Percentiles rank a stretch among this genome's conserved stretches.
These are phyloP conservation scores for Neurospora cerealis DNA, from an alignment of 495 filamentous ascomycete species.

Conservation along the genomic window DNA sequence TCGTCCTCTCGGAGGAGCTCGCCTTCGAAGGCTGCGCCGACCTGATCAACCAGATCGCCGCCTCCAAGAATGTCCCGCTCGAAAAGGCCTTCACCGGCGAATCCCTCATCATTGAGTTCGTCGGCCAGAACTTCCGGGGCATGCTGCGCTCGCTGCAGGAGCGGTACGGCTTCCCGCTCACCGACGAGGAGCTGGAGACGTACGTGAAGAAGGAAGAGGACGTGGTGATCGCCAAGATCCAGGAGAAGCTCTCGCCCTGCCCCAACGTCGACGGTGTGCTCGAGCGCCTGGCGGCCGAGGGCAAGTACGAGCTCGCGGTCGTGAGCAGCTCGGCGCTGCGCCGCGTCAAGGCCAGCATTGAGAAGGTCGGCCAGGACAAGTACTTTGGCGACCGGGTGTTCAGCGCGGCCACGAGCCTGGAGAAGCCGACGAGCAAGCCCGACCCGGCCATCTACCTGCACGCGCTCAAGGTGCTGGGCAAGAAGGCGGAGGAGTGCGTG, in stretches of 20 bases:
- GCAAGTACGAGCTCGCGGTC: slow-evolving; percentile 70
- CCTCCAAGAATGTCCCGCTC: slow-evolving; percentile 46
- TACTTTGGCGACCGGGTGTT: slow-evolving; percentile 76
- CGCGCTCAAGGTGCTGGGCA: slow-evolving; percentile 65
- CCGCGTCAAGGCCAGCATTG: slow-evolving; percentile 67
- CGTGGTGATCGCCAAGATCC: slow-evolving; percentile 74
- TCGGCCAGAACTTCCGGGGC: slow-evolving; percentile 93
- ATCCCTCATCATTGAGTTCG: slow-evolving; percentile 75
- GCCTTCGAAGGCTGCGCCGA: slow-evolving; percentile 94
- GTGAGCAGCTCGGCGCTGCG: slow-evolving; percentile 72
- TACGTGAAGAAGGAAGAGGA: slow-evolving; percentile 78
- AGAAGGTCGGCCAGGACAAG: slow-evolving; percentile 70
- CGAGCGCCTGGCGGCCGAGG: slow-evolving; percentile 47
- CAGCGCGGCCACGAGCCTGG: slow-evolving; percentile 72
- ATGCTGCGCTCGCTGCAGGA: slow-evolving; percentile 65
- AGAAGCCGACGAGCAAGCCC: slow-evolving; percentile 77
- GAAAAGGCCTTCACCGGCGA: slow-evolving; percentile 66
- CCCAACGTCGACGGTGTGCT: slow-evolving; percentile 62
- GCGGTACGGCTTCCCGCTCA: slow-evolving; percentile 65
- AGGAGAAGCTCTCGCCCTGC: slow-evolving; percentile 58
- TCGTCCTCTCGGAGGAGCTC: slow-evolving; percentile 82
- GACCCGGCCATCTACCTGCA: slow-evolving; percentile 87
- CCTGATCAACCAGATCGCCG: slow-evolving; percentile 82
- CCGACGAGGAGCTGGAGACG: slow-evolving; percentile 54
- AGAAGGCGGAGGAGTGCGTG: slow-evolving; percentile 65